A percentile compares a stretch with the other conserved stretches of the same genome.
Conservation (phyloP, 1,284 basidiomycete genomes). For the Lignosus rhinocerotis region DNA sequence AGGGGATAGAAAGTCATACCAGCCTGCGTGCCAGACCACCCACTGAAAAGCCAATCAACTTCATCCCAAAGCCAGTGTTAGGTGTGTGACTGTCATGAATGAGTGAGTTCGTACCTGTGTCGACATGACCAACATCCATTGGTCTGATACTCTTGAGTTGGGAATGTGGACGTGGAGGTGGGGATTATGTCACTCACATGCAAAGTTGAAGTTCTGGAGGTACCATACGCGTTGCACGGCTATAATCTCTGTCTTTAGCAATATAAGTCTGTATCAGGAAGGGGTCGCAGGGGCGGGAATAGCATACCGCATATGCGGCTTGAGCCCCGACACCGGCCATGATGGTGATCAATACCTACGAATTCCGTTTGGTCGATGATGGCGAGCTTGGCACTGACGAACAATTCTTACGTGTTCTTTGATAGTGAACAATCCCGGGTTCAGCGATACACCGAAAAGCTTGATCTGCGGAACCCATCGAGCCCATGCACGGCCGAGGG, state of each 20-base stretch:
- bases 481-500: constrained; percentile 59
- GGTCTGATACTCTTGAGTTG: constrained; percentile 40
- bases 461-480: constrained; percentile 49
- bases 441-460: constrained; percentile 54
- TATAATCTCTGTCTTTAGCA: constrained; percentile 63
- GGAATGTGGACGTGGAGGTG: background rate
- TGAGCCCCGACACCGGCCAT: constrained; percentile 70
- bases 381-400: background rate
- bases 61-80: constrained; percentile 28
- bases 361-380: background rate
- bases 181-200: constrained; percentile 42
- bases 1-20: constrained; percentile 17
- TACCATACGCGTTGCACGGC: constrained; percentile 77
- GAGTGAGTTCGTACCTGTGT: constrained; percentile 40
- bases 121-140: constrained; percentile 81
- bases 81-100: background rate
- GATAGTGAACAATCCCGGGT: constrained; percentile 69
- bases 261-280: background rate
- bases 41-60: constrained; percentile 86
- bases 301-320: constrained; percentile 52
- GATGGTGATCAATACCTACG: constrained; percentile 51
- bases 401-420: constrained; percentile 56
- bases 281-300: background rate
- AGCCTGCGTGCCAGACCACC: constrained; percentile 70
- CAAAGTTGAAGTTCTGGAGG: constrained; percentile 62